A percentile compares a stretch with the other conserved stretches of the same genome.
phyloP scores from a whole-genome alignment of 257 asterid species.

The Forsythia suspensa region DNA sequence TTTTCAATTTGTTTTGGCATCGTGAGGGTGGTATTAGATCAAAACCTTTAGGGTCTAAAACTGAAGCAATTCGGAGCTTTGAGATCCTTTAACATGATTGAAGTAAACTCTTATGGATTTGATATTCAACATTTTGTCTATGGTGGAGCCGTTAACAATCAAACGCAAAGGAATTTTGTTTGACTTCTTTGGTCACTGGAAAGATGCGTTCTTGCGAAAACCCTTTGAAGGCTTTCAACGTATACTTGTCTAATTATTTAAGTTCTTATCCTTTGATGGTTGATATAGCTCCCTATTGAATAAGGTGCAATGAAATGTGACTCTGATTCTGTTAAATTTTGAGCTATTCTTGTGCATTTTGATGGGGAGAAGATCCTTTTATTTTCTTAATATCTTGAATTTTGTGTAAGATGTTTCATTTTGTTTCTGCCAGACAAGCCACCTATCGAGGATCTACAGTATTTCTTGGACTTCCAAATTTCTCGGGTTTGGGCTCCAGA shows the following conservation, averaged over 20 bases:
- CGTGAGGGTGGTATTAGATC: not conserved
- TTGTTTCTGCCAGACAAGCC: constrained; percentile 75
- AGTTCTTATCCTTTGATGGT: not conserved
- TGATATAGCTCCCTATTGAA: not conserved
- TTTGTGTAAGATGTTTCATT: constrained; percentile 11
- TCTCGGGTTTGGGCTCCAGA: constrained; percentile 97
- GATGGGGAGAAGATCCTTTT: not conserved
- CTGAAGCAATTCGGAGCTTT: not conserved
- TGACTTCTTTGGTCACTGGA: not conserved
- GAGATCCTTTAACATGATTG: not conserved
- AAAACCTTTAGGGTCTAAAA: not conserved
- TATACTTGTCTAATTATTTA: not conserved
- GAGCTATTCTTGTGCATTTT: constrained; percentile 2
- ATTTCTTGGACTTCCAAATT: constrained; percentile 95
- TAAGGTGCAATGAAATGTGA: not conserved
- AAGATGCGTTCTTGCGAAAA: not conserved
- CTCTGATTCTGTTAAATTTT: not conserved
- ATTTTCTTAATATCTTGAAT: constrained; percentile 9
- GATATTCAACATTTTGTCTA: not conserved
- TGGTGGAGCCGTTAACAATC: not conserved
- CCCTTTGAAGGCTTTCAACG: not conserved
- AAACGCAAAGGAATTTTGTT: not conserved
- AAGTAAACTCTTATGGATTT: not conserved
- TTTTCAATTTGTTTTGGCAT: not conserved
- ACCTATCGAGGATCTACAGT: constrained; percentile 97